phyloP scores from a whole-genome alignment of 768 basidiomycete genomes.

The Macrolepiota dolichaula region DNA sequence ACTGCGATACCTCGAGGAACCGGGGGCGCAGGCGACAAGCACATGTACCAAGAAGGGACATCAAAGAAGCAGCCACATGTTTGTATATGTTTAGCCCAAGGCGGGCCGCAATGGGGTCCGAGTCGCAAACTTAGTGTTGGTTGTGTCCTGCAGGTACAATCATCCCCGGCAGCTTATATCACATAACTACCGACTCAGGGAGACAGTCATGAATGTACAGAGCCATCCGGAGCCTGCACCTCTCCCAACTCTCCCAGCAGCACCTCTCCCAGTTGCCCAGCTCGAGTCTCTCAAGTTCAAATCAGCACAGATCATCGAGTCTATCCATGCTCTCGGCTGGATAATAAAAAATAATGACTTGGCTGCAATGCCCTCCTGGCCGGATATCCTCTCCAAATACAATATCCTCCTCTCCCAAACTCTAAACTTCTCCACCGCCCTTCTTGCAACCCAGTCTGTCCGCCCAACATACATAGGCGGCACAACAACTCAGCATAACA shows the following conservation, averaged over 20 bases:
- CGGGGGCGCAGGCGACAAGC: not conserved
- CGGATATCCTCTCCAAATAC: conserved; percentile 84
- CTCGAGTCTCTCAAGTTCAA: conserved; percentile 79
- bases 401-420: conserved; percentile 81
- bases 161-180: not conserved
- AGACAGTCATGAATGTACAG: not conserved
- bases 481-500: conserved; percentile 31
- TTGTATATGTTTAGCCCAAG: not conserved
- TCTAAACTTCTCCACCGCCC: conserved; percentile 67
- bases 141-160: not conserved
- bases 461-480: not conserved
- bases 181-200: not conserved
- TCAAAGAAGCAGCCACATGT: not conserved
- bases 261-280: conserved; percentile 55
- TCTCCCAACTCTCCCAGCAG: conserved; percentile 12
- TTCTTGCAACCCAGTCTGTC: conserved; percentile 31
- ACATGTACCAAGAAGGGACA: not conserved
- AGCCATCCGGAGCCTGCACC: not conserved
- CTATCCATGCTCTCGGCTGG: conserved; percentile 60
- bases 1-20: not conserved
- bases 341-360: conserved; percentile 59
- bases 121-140: not conserved
- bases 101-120: not conserved
- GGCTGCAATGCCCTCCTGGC: conserved; percentile 74
- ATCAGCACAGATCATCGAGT: conserved; percentile 75